Evolutionary conservation across 1,139 yeast species (phyloP), one percentile per base, ranked within the genome.

Genomic region (Geotrichum australiense): DNA sequence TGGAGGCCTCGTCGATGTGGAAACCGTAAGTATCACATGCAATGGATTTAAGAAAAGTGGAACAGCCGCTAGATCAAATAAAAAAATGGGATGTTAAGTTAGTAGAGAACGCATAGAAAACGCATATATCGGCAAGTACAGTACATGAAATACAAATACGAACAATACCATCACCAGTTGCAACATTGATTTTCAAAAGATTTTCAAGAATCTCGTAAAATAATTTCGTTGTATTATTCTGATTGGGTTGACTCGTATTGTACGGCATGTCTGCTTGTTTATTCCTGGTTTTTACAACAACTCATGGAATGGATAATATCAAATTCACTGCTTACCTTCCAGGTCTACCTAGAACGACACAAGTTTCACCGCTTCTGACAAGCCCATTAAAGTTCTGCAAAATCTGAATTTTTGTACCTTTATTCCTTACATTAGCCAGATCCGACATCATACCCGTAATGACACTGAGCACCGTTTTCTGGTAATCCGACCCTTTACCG

Each of bases 401-500:
- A 47, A 82, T 82, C 46, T 79, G 78, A 40, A 69, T 77, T 55
- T 62, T 57, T 19, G 59, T 47, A 26, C 50, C 50, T 37, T 52
- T 59, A 33, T 51, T 47, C 37, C 51, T 37, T 10, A 53, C 48
- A 23, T 46, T 44, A 15, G 47, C 31, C 14, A 47, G 37, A 35
- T 49, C 40, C 22, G 43, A 59, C 43, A 52, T 51, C 35, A 39
- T 61, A 31, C 48, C 62, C 32, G 55, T 39, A 5, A 58, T 62
- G 11, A 70, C 65, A 55, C 81, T 84, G 19, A 70, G 55, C 7
- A 82, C 78, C 1, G 87, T 84, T 19, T 81, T 67, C 61, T 84
- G 94, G 62, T 80, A 86, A 54, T 83, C 91, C 2, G 87, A 73
- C 55, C 81, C 93, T 4, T 81, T 69, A 8, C 91, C 87, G 47